Evolutionary conservation across 2,329 filamentous ascomycete genomes (phyloP).

Genomic region (Penicillium brasilianum): DNA sequence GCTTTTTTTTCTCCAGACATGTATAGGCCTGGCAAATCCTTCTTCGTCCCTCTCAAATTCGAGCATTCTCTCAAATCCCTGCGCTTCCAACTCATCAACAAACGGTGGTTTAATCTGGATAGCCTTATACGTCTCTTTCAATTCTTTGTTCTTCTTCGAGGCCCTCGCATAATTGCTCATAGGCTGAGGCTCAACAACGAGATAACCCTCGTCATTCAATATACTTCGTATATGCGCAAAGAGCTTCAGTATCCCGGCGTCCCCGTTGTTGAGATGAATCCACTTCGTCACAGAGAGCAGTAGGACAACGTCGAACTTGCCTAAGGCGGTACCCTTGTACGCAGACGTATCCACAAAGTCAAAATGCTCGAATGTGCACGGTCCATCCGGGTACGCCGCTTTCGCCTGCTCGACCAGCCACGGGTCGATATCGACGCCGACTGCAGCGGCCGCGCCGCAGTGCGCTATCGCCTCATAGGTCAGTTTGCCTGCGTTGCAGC

Average conservation of each 20-base stretch:
- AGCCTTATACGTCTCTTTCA: slow-evolving; percentile 33
- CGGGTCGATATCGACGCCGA: slow-evolving; percentile 34
- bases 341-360: slow-evolving; percentile 31
- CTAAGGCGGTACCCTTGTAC: slow-evolving; percentile 30
- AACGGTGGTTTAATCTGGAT: slow-evolving; percentile 32
- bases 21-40: slow-evolving; percentile 33
- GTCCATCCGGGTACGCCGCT: slow-evolving; percentile 30
- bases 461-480: slow-evolving; percentile 31
- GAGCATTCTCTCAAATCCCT: slow-evolving; percentile 32
- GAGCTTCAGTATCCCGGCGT: slow-evolving; percentile 27
- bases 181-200: slow-evolving; percentile 33
- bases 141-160: slow-evolving; percentile 34
- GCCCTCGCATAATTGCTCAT: slow-evolving; percentile 35
- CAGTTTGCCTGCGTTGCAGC: slow-evolving; percentile 35
- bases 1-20: slow-evolving; percentile 31
- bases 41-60: slow-evolving; percentile 31
- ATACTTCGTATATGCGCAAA: slow-evolving; percentile 31
- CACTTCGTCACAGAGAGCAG: slow-evolving; percentile 34
- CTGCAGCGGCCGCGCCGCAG: slow-evolving; percentile 28
- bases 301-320: slow-evolving; percentile 33
- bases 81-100: slow-evolving; percentile 29
- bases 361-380: slow-evolving; percentile 34
- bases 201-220: slow-evolving; percentile 33
- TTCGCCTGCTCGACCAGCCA: slow-evolving; percentile 34
- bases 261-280: slow-evolving; percentile 34